Base-by-base conservation (phyloP, 305 asterid species). In the Fraxinus baroniana region DNA sequence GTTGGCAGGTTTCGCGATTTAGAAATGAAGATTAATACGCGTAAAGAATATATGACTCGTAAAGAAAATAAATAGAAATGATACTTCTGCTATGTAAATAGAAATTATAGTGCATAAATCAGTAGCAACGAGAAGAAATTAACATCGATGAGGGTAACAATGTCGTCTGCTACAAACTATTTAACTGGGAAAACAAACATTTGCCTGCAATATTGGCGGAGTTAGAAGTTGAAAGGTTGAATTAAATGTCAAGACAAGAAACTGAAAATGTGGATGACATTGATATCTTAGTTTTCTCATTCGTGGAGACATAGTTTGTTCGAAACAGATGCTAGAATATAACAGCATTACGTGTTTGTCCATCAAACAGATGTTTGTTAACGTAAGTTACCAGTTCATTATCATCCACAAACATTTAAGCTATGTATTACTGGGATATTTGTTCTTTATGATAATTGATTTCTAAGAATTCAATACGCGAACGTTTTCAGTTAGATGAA, bases 221-320 rank as follows among this genome's bases (percentile, higher is more conserved):
- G 18, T 46, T 46, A 46, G 57, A 17, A 57, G 32, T 82, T 82
- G 74, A 76, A 46, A 44, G 36, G 55, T 81, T 44, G 79, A 44
- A 44, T 33, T 75, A 78, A 79, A 82, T 20, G 76, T 17, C 82
- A 86, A 84, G 83, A 84, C 88, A 87, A 89, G 88, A 81, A 85
- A 79, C 77, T 78, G 49, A 15, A 33, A 62, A 77, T 57, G 68
- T 26, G 74, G 83, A 49, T 74, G 80, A 81, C 74, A 39, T 17
- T 32, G 70, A 49, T 46, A 46, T 46, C 57, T 52, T 30, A 80
- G 26, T 24, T 78, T 44, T 72, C 49, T 22, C 80, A 46, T 46
- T 46, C 57, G 57, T 4, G 57, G 57, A 46, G 18, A 46, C 57
- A 46, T 46, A 46, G 6, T 46, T 75, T 49, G 76, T 79, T 75